Base-by-base conservation (phyloP, 2,329 filamentous ascomycete genomes). In the Ophiostoma tasmaniense region DNA sequence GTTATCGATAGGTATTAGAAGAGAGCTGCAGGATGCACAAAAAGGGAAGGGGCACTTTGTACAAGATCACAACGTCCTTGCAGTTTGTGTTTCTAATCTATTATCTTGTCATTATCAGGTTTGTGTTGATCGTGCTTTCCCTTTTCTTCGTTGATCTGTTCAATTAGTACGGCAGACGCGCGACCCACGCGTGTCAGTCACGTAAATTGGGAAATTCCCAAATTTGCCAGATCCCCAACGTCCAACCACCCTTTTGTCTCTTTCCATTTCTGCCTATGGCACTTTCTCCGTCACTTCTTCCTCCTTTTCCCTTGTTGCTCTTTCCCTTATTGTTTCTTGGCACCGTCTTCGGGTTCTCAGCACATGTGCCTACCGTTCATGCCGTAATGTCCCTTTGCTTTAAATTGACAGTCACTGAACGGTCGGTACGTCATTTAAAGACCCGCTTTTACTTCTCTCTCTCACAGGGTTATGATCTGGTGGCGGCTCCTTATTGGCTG, bases 111-210 rank as follows among this genome's bases (percentile, higher is more conserved):
- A 55, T 55, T 5, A 55, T 25, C 3, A 6, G 22, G 14, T 13
- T 13, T 52, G 22, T 13, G 8, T 64, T 20, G 30, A 37, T 35
- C 64, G 33, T 42, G 20, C 64, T 20, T 39, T 64, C 33, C 20
- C 33, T 11, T 33, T 39, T 35, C 20, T 64, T 6, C 17, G 3
- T 14, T 22, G 8, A 39, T 45, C 42, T 42, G 10, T n/a, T 64
- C 37, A 25, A 61, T 33, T 28, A 14, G 22, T n/a, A 25, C 55
- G 22, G 25, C 11, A 30, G 25, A 37, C 64, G 64, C 33, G 62
- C 33, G 64, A 65, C 35, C 64, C 33, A 65, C 64, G 64, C 64
- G 64, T 30, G 37, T 17, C 64, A 39, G 64, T 17, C 64, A 39
- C 64, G n/a, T n/a, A 45, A 45, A 39, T 65, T 42, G n/a, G 3